Percentiles rank a stretch among this genome's conserved stretches.
phyloP scores from a whole-genome alignment of 176 grass and related monocot species.

The Miscanthus lutarioriparius region DNA sequence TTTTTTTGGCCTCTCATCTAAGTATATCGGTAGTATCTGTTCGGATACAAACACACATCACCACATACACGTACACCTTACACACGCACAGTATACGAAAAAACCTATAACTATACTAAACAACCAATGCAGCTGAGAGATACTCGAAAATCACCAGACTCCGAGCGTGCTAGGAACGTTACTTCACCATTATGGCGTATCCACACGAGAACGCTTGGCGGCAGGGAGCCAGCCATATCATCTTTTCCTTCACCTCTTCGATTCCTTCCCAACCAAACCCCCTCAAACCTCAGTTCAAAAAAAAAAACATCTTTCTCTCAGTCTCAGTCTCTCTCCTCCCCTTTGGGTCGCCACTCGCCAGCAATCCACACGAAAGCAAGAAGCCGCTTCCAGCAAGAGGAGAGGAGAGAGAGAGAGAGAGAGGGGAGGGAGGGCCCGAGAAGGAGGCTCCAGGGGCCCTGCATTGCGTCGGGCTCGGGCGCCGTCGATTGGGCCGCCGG shows the following conservation, averaged over 20 bases:
- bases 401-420: not conserved
- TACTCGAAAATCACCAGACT: no score
- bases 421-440: not conserved
- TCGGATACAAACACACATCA: no score
- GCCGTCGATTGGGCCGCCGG: not conserved
- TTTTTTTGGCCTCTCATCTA: no score
- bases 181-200: no score
- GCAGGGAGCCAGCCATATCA: no score
- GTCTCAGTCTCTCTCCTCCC: not conserved
- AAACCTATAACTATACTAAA: no score
- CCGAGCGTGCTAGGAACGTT: no score
- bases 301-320: not conserved
- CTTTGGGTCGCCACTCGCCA: not conserved
- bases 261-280: not conserved
- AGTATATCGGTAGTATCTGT: no score
- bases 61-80: no score
- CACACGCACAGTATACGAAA: no score
- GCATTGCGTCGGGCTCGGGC: not conserved
- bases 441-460: not conserved
- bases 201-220: no score
- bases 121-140: no score
- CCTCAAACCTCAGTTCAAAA: not conserved
- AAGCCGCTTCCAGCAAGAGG: not conserved
- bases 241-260: not conserved
- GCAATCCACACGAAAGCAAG: not conserved